Conservation (phyloP, 345 rosid species). For the Chamaenerion angustifolium region DNA sequence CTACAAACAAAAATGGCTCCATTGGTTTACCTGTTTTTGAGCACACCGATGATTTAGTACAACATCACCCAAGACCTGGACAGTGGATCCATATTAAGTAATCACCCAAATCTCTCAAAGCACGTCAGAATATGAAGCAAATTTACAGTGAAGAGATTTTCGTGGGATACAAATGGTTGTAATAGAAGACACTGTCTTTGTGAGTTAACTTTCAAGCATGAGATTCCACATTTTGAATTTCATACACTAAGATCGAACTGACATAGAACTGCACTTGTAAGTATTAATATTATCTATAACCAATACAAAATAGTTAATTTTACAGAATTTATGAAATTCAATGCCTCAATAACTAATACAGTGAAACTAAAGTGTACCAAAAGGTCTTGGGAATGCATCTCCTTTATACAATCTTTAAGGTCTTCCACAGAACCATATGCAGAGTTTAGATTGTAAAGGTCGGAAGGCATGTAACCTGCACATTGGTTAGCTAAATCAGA, state of each 20-base stretch:
- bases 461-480: conserved; percentile 45
- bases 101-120: background rate
- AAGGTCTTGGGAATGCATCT: conserved; percentile 31
- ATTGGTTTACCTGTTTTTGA: conserved; percentile 23
- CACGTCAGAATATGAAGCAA: too few relatives aligned
- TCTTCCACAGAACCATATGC: conserved; percentile 34
- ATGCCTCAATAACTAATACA: too few relatives aligned
- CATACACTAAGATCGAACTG: too few relatives aligned
- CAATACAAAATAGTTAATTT: too few relatives aligned
- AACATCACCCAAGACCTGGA: conserved; percentile 37
- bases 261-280: too few relatives aligned
- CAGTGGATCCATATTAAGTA: background rate
- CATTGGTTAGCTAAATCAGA: background rate
- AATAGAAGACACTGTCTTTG: too few relatives aligned
- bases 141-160: too few relatives aligned
- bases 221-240: too few relatives aligned
- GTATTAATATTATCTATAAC: too few relatives aligned
- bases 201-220: too few relatives aligned
- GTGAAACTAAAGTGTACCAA: conserved; percentile 18
- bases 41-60: conserved; percentile 48
- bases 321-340: too few relatives aligned
- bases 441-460: conserved; percentile 43
- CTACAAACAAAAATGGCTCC: background rate
- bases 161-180: too few relatives aligned
- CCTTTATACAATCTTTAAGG: conserved; percentile 30